Base-by-base conservation (phyloP, 805 yeast species). In the Yamadazyma paraphyllophila region DNA sequence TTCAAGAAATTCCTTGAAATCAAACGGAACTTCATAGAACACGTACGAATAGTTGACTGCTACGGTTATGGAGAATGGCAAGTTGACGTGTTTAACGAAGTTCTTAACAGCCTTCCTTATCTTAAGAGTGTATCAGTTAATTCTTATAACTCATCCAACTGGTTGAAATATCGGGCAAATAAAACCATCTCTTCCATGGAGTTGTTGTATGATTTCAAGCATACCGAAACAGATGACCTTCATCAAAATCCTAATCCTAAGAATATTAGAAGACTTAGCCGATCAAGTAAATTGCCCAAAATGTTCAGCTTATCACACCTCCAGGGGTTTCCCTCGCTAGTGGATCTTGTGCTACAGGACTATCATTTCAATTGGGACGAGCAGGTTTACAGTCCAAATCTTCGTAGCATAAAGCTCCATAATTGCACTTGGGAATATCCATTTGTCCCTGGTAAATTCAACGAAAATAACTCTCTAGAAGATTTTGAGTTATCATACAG, bases 351-450 rank as follows among this genome's bases (percentile, higher is more conserved):
- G 1, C 60, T 79, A 11, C 47, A 62, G 40, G 66, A 72, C 14
- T 79, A 67, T 58, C 61, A 73, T 65, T 57, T 79, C 62, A 56
- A 68, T 60, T 61, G 79, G 77, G 58, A 62, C 47, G 17, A 51
- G 9, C 7, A 10, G 13, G 26, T 33, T 2, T 1, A 10, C 2
- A 7, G 16, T 13, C 40, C 40, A 4, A 24, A 16, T 14, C 12
- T 51, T 6, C 35, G 40, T 29, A 17, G 39, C 11, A 25, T 77
- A 20, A 50, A 56, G 3, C 51, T 80, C 4, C 50, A 56, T 11
- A 67, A 78, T 49, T 80, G 84, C 57, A 70, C 74, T 1, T 80
- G 84, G 83, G 76, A 75, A 47, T 80, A 77, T 49, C 84, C 84
- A 1, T 79, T 79, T 53, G 64, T 69, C 14, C 55, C 78, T 10